Evolutionary conservation across 768 basidiomycete species (phyloP).

Genomic region (Psilocybe tampanensis): DNA sequence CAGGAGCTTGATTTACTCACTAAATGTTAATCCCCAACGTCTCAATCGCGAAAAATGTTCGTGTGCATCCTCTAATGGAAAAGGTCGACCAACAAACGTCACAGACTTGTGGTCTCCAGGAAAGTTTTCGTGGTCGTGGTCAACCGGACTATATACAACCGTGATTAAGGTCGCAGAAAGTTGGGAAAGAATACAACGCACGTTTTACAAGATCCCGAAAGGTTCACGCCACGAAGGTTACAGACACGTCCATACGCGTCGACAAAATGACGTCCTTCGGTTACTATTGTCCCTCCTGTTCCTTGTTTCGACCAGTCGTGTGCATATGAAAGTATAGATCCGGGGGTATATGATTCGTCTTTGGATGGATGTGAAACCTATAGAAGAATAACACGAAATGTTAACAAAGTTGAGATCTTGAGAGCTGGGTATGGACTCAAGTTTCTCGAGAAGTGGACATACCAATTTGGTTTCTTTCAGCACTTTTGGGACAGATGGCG

Average conservation of each 20-base stretch:
- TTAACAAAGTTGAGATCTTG: not conserved
- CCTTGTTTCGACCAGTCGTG: constrained; percentile 70
- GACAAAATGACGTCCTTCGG: constrained; percentile 79
- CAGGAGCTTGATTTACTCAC: constrained; percentile 45
- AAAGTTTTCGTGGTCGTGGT: constrained; percentile 69
- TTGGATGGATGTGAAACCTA: constrained; percentile 49
- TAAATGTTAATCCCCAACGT: constrained; percentile 86
- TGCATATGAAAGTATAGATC: constrained; percentile 54
- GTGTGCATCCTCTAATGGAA: constrained; percentile 86
- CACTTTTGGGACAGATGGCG: not conserved
- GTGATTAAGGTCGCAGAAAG: no score
- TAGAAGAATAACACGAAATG: not conserved
- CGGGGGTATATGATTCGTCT: constrained; percentile 44
- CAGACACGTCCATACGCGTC: constrained; percentile 83
- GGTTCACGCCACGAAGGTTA: constrained; percentile 80
- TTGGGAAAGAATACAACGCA: constrained; percentile 42
- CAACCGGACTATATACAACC: constrained; percentile 59
- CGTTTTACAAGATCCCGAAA: constrained; percentile 85
- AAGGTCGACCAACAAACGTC: constrained; percentile 90
- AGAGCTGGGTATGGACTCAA: no score
- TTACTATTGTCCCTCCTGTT: constrained; percentile 57
- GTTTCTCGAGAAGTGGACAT: not conserved
- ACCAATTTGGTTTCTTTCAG: not conserved
- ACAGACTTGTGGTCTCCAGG: constrained; percentile 65
- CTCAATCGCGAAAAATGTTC: constrained; percentile 80